phyloP scores from a whole-genome alignment of 2,329 filamentous ascomycete species.

The Cryphonectria naterciae region DNA sequence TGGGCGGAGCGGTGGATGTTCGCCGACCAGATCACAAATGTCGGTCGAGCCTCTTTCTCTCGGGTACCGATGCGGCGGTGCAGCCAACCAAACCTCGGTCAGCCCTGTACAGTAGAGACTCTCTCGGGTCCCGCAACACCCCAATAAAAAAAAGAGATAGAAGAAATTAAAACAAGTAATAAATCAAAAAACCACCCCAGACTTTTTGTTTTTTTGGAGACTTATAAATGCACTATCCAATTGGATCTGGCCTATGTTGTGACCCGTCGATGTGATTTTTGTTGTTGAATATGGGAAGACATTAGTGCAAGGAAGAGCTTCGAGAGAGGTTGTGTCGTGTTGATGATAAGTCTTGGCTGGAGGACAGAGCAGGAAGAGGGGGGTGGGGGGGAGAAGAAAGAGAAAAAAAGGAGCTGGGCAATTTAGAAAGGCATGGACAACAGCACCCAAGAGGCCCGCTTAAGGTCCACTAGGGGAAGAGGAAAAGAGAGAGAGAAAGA shows the following conservation, averaged over 20 bases:
- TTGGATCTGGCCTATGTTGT: neutral
- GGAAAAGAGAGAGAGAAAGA: neutral
- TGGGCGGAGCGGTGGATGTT: slow-evolving; percentile 8
- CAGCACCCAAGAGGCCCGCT: slow-evolving; percentile 10
- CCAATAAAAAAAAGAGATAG: neutral
- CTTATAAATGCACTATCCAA: neutral
- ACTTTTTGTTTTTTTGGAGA: neutral
- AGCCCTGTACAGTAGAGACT: neutral
- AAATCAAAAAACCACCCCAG: neutral
- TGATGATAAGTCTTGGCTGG: neutral
- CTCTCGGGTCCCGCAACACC: neutral
- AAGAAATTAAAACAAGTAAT: neutral
- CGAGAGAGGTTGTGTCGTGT: neutral
- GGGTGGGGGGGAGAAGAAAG: too few species aligned
- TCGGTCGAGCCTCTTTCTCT: slow-evolving; percentile 10
- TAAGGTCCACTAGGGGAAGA: slow-evolving; percentile 15
- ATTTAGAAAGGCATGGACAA: slow-evolving; percentile 21
- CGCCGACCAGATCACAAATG: slow-evolving; percentile 9
- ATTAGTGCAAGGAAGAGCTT: neutral
- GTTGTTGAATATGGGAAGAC: neutral
- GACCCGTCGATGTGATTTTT: neutral
- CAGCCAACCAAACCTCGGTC: neutral
- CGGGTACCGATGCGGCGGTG: slow-evolving; percentile 18
- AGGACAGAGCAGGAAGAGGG: neutral
- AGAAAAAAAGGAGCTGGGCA: slow-evolving; percentile 27